These are phyloP conservation scores for Sordariomycetes sp. DNA, from an alignment of 2,329 filamentous ascomycete genomes.

Conservation along the genomic window DNA sequence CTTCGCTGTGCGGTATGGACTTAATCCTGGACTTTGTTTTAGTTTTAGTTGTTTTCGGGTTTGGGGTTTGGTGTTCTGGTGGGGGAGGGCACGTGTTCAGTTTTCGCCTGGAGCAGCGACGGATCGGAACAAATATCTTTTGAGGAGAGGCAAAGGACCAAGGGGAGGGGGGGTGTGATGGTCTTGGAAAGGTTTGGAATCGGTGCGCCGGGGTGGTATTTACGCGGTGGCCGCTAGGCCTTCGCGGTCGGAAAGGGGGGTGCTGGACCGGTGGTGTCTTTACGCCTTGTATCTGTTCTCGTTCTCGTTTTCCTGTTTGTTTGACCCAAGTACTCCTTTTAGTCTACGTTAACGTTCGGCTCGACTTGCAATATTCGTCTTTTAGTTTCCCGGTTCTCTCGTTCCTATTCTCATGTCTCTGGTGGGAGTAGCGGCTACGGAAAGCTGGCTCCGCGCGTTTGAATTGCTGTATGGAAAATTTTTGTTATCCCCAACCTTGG, in stretches of 20 bases:
- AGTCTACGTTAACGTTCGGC: not conserved
- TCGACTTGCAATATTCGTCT: not conserved
- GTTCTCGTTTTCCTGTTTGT: not conserved
- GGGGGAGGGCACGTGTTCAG: not conserved
- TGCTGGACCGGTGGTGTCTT: too few relatives aligned
- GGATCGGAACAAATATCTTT: not conserved
- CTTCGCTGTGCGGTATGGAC: not conserved
- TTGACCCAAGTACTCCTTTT: not conserved
- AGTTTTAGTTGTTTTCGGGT: not conserved
- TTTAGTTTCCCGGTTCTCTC: too few relatives aligned
- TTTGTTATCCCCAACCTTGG: too few relatives aligned
- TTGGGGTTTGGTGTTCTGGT: not conserved
- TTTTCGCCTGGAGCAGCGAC: not conserved
- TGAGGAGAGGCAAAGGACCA: not conserved
- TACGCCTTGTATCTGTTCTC: not conserved
- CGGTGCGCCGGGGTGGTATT: too few relatives aligned
- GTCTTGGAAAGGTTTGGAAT: too few relatives aligned
- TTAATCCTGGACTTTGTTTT: not conserved
- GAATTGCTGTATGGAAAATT: too few relatives aligned
- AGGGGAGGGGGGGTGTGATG: not conserved
- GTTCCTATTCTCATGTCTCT: too few relatives aligned
- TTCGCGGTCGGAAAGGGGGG: too few relatives aligned
- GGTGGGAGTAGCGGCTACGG: too few relatives aligned
- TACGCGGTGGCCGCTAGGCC: too few relatives aligned
- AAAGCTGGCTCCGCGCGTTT: too few relatives aligned